Evolutionary conservation across 2,329 filamentous ascomycete genomes (phyloP).

Genomic region (Cladobotryum mycophilum): DNA sequence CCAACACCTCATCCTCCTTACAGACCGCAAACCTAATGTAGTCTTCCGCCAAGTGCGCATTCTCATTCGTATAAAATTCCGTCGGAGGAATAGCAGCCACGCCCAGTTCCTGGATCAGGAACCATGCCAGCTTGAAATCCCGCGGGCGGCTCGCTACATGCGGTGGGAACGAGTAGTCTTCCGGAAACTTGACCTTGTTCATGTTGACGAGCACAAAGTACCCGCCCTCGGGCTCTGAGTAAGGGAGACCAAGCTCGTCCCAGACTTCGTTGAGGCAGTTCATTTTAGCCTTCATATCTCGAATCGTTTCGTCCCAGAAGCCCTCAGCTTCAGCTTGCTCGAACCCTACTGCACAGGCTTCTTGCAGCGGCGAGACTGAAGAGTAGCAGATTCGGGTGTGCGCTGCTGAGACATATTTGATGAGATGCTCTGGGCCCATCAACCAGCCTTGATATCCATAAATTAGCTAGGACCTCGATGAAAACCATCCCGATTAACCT

Average conservation of each 20-base stretch:
- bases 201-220: constrained; percentile 98
- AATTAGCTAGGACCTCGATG: neutral
- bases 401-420: constrained; percentile 85
- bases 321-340: constrained; percentile 77
- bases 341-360: constrained; percentile 89
- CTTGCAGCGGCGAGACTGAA: constrained; percentile 86
- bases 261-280: constrained; percentile 78
- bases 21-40: constrained; percentile 95
- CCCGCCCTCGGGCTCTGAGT: constrained; percentile 89
- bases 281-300: constrained; percentile 87
- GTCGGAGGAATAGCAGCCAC: constrained; percentile 94
- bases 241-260: constrained; percentile 68
- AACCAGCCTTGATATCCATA: constrained; percentile 60
- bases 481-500: neutral
- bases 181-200: constrained; percentile 75
- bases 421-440: constrained; percentile 80
- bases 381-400: constrained; percentile 97
- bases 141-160: constrained; percentile 81
- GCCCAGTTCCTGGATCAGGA: constrained; percentile 91
- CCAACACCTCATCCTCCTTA: constrained; percentile 82
- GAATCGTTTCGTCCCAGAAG: constrained; percentile 81
- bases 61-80: constrained; percentile 87
- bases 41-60: constrained; percentile 81
- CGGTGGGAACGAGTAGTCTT: constrained; percentile 78
- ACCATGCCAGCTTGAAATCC: constrained; percentile 95